A percentile compares a stretch with the other conserved stretches of the same genome.
Evolutionary conservation across 2,329 filamentous ascomycete species (phyloP).

Genomic region (Ophidiomyces ophidiicola): DNA sequence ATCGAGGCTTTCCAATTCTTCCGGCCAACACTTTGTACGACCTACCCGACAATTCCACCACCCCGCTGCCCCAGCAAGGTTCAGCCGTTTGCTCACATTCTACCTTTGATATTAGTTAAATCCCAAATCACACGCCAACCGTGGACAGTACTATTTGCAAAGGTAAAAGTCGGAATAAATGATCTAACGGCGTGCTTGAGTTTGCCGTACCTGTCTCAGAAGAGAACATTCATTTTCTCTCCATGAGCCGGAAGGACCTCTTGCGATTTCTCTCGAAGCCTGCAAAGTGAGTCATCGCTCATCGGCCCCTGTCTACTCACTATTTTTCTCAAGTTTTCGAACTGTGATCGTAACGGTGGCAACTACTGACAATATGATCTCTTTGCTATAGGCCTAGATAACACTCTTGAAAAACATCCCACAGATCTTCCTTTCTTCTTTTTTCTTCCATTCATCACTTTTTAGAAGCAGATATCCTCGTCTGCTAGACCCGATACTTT

Average conservation of each 20-base stretch:
- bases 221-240: constrained; percentile 35
- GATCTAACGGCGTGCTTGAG: constrained; percentile 13
- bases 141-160: no score
- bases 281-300: constrained; percentile 58
- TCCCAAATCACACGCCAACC: no score
- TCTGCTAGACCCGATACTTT: constrained; percentile 79
- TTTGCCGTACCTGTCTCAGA: constrained; percentile 16
- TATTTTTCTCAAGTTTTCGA: background rate
- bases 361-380: constrained; percentile 17
- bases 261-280: constrained; percentile 89
- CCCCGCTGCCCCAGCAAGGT: no score
- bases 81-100: no score
- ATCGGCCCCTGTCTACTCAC: background rate
- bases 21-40: no score
- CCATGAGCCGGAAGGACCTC: constrained; percentile 85
- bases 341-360: background rate
- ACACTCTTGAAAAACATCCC: constrained; percentile 32
- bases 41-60: no score
- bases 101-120: no score
- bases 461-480: constrained; percentile 49
- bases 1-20: no score
- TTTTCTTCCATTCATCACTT: constrained; percentile 16
- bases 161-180: constrained; percentile 9
- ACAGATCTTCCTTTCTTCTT: constrained; percentile 18
- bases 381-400: constrained; percentile 49